These are phyloP conservation scores for Ophiostoma ips DNA, from an alignment of 2,329 filamentous ascomycete species.

Conservation along the genomic window DNA sequence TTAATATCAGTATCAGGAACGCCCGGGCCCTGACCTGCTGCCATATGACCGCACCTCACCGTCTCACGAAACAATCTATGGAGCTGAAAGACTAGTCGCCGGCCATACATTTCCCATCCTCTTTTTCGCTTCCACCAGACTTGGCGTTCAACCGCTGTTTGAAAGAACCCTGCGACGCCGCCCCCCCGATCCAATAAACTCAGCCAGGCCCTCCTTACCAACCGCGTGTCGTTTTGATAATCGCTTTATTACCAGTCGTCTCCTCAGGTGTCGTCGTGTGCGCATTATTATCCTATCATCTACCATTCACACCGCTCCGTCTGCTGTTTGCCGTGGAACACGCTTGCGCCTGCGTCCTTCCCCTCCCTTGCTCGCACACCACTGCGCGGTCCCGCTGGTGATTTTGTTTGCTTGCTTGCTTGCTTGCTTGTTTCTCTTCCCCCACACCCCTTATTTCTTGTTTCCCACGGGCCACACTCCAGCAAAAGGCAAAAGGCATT, in stretches of 20 bases:
- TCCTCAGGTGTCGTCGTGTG: neutral
- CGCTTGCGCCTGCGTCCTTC: neutral
- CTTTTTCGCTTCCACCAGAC: neutral
- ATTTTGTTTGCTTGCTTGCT: too few relatives aligned
- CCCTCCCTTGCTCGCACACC: too few relatives aligned
- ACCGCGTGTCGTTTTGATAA: neutral
- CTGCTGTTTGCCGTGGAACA: neutral
- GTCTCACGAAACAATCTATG: neutral
- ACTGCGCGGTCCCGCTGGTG: too few relatives aligned
- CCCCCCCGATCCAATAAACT: neutral
- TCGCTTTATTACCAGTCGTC: neutral
- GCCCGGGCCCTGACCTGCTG: neutral
- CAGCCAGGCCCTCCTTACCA: neutral
- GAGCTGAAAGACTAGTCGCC: neutral
- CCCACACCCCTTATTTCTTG: too few relatives aligned
- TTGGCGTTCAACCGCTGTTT: neutral
- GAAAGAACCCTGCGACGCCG: neutral
- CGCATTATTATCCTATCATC: too few relatives aligned
- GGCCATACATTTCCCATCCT: neutral
- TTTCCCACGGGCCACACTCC: too few relatives aligned
- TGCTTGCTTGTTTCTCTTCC: too few relatives aligned
- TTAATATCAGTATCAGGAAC: neutral
- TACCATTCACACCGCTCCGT: neutral
- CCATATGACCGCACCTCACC: neutral
- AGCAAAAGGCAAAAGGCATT: too few relatives aligned